phyloP scores from a whole-genome alignment of 2,329 filamentous ascomycete species.

The Stagonosporopsis rhizophila region DNA sequence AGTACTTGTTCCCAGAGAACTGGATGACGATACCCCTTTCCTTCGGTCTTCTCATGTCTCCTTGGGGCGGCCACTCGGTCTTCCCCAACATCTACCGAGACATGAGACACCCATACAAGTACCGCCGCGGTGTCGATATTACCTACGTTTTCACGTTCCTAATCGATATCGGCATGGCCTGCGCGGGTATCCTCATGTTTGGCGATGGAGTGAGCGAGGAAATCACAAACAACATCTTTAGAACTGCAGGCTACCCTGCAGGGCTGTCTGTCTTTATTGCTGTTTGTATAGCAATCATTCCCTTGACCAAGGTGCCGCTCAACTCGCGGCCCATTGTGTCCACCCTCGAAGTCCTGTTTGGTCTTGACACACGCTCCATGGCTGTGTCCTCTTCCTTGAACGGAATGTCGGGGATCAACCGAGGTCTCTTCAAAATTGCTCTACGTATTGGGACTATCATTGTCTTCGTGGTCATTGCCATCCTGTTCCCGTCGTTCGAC shows the following conservation, averaged over 20 bases:
- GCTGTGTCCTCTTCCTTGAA: conserved; percentile 57
- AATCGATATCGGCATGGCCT: conserved; percentile 81
- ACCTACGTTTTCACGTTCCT: conserved; percentile 88
- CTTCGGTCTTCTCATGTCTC: conserved; percentile 87
- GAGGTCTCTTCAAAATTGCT: conserved; percentile 64
- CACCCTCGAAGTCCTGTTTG: conserved; percentile 81
- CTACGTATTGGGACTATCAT: conserved; percentile 72
- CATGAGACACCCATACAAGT: conserved; percentile 84
- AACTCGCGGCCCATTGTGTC: conserved; percentile 88
- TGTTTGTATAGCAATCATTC: conserved; percentile 88
- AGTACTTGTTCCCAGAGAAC: conserved; percentile 82
- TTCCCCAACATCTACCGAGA: conserved; percentile 87
- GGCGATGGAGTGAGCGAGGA: conserved; percentile 87
- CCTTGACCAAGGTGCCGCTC: conserved; percentile 91
- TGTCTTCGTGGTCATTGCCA: conserved; percentile 77
- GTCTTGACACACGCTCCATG: conserved; percentile 68
- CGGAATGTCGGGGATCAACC: conserved; percentile 64
- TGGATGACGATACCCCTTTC: conserved; percentile 88
- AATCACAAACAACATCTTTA: conserved; percentile 88
- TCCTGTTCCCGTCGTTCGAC: conserved; percentile 80
- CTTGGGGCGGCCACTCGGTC: conserved; percentile 74
- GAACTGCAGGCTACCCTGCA: conserved; percentile 74
- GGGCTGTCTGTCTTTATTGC: conserved; percentile 80
- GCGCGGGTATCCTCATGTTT: conserved; percentile 92
- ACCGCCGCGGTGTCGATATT: conserved; percentile 73